These are phyloP conservation scores for Penicillium fuscoglaucum DNA, from an alignment of 2,329 filamentous ascomycete species.

Conservation along the genomic window DNA sequence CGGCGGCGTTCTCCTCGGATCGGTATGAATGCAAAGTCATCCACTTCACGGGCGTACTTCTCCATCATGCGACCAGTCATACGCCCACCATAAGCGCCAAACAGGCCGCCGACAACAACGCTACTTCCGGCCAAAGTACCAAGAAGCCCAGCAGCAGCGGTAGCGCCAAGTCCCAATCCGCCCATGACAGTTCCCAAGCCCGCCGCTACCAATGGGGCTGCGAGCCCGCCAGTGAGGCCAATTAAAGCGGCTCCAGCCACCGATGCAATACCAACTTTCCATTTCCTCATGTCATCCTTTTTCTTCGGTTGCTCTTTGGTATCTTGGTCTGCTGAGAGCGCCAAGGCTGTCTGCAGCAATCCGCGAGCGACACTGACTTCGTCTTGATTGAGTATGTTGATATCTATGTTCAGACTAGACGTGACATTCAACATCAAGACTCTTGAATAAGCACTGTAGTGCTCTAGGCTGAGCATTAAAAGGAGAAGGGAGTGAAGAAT, in stretches of 20 bases:
- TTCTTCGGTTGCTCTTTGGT: constrained; percentile 70
- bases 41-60: constrained; percentile 78
- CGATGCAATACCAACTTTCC: constrained; percentile 83
- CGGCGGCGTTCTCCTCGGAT: constrained; percentile 56
- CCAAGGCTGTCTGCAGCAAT: constrained; percentile 72
- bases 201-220: constrained; percentile 72
- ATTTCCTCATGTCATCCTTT: constrained; percentile 63
- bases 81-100: constrained; percentile 84
- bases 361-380: constrained; percentile 74
- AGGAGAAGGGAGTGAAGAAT: constrained; percentile 72
- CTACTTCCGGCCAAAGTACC: constrained; percentile 78
- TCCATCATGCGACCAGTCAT: constrained; percentile 88
- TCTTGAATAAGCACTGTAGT: constrained; percentile 73
- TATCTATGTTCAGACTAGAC: constrained; percentile 68
- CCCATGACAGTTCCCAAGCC: constrained; percentile 78
- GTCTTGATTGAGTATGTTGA: constrained; percentile 65
- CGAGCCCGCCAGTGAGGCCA: constrained; percentile 76
- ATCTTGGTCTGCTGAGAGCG: constrained; percentile 75
- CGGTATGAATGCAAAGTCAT: constrained; percentile 84
- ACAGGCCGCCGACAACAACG: constrained; percentile 77
- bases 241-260: constrained; percentile 87
- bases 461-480: constrained; percentile 71
- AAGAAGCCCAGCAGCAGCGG: constrained; percentile 73
- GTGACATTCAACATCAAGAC: constrained; percentile 69
- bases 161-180: constrained; percentile 71